Conservation (phyloP, 352 stramenopile species). For the Phytophthora rubi region DNA sequence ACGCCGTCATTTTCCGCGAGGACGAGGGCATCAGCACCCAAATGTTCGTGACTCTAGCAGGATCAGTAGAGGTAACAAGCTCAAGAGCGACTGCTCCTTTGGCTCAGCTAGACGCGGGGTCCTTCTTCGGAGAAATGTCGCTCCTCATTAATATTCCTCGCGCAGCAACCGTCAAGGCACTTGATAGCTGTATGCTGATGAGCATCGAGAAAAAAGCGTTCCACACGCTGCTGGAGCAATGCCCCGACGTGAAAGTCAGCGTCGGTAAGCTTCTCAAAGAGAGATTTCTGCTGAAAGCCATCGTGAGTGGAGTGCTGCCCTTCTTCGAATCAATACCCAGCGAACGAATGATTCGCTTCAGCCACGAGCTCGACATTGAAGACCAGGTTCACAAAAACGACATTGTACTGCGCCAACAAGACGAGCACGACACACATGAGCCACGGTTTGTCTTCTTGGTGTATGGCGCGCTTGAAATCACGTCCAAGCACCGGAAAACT, state of each 20-base stretch:
- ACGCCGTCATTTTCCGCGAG: conserved; percentile 74
- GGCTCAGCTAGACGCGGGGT: conserved; percentile 68
- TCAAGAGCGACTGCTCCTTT: conserved; percentile 51
- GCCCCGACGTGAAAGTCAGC: conserved; percentile 54
- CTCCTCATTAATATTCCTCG: conserved; percentile 81
- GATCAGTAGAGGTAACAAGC: conserved; percentile 68
- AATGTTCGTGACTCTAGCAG: conserved; percentile 81
- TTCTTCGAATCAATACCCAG: conserved; percentile 69
- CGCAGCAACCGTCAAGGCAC: conserved; percentile 67
- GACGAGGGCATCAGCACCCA: conserved; percentile 81
- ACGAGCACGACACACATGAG: conserved; percentile 48
- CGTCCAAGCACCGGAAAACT: conserved; percentile 39
- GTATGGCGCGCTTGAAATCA: conserved; percentile 75
- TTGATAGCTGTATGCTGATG: conserved; percentile 81
- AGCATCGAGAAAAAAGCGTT: conserved; percentile 82
- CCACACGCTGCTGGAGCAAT: conserved; percentile 64
- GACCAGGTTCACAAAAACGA: conserved; percentile 70
- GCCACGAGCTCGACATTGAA: conserved; percentile 66
- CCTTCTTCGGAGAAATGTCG: conserved; percentile 86
- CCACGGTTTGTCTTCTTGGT: conserved; percentile 67
- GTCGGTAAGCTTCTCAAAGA: conserved; percentile 75
- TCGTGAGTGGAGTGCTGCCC: conserved; percentile 76
- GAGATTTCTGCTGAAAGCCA: conserved; percentile 67
- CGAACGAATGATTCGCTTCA: conserved; percentile 61
- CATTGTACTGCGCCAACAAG: conserved; percentile 42